Base-by-base conservation (phyloP, 306 rosid genomes). In the Cyclanthera cordifolia region DNA sequence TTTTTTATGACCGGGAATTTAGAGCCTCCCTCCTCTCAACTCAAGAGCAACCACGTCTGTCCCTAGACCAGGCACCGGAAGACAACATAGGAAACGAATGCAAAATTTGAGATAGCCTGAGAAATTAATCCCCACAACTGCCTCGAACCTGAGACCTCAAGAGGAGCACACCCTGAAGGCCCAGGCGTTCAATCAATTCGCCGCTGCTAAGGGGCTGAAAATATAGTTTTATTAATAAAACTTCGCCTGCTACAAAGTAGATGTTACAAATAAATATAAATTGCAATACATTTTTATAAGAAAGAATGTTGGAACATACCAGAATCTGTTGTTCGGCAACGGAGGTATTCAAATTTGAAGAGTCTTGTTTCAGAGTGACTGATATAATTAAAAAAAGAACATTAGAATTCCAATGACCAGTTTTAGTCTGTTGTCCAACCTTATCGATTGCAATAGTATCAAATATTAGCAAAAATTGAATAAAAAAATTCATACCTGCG, bases 281-380 rank as follows among this genome's bases (percentile, higher is more conserved):
- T 55, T 46, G 64, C 43, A 55, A 37, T 5, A 57, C 48, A 28
- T 24, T 51, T 41, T 67, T 53, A 52, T 65, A 66, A 77, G 68
- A 72, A 32, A 74, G 75, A 46, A 64, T 13, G 47, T 0, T 55
- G 73, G 73, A 39, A 30, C 65, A 43, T 73, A 94, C 99, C 96
- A 94, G 85, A 85, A 94, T 94, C 80, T 90, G 97, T 77, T 94
- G 97, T 78, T 94, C 99, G 61, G 87, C 94, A 12, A 75, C 83
- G 4, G 95, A 72, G 79, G 87, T 75, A 74, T 84, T 86, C 74
- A 85, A 67, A 76, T 75, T 83, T 50, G 76, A 75, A 17, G 81
- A 21, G 56, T 90, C 99, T 79, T 79, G 84, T 77, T 82, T 85
- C 77, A 85, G 79, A 78, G 72, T 76, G 75, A 75, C 99, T 94